A percentile compares a stretch with the other conserved stretches of the same genome.
Evolutionary conservation across 164 flowering plant genomes (phyloP).

Genomic region (Vitis amurensis): DNA sequence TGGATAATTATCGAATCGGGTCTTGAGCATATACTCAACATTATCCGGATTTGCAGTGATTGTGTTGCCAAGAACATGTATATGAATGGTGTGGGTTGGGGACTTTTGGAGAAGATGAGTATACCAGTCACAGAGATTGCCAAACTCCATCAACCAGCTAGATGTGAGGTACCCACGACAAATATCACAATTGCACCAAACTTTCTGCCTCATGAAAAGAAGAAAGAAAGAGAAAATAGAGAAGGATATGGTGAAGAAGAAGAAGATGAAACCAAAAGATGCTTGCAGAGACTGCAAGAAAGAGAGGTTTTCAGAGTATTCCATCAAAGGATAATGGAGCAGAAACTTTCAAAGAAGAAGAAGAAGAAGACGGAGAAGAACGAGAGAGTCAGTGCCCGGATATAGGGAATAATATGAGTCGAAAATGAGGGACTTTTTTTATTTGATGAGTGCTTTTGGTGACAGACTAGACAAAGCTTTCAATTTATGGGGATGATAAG

Average conservation of each 20-base stretch:
- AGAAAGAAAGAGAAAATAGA: conserved; percentile 28
- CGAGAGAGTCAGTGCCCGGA: too few species aligned
- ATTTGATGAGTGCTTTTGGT: too few species aligned
- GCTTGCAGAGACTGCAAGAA: conserved; percentile 10
- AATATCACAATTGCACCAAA: conserved; percentile 51
- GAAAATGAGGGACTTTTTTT: too few species aligned
- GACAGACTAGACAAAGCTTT: too few species aligned
- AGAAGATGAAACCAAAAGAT: conserved; percentile 26
- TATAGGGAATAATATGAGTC: too few species aligned
- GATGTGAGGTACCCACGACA: conserved; percentile 40
- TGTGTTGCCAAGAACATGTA: conserved; percentile 60
- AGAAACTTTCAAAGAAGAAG: background rate
- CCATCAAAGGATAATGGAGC: too few species aligned
- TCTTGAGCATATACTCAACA: conserved; percentile 71
- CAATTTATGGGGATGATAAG: too few species aligned
- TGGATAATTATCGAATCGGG: conserved; percentile 75
- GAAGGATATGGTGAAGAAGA: conserved; percentile 31
- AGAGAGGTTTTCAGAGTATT: background rate
- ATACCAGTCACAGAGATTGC: conserved; percentile 66
- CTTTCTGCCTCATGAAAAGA: conserved; percentile 22
- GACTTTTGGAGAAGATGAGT: conserved; percentile 53
- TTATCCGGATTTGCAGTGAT: conserved; percentile 74
- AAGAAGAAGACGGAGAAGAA: background rate
- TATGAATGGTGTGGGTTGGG: conserved; percentile 52
- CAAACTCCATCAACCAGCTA: conserved; percentile 46